Percentiles rank a stretch among this genome's conserved stretches.
Conservation (phyloP, 2,329 filamentous ascomycete species). For the Macroventuria anomochaeta region DNA sequence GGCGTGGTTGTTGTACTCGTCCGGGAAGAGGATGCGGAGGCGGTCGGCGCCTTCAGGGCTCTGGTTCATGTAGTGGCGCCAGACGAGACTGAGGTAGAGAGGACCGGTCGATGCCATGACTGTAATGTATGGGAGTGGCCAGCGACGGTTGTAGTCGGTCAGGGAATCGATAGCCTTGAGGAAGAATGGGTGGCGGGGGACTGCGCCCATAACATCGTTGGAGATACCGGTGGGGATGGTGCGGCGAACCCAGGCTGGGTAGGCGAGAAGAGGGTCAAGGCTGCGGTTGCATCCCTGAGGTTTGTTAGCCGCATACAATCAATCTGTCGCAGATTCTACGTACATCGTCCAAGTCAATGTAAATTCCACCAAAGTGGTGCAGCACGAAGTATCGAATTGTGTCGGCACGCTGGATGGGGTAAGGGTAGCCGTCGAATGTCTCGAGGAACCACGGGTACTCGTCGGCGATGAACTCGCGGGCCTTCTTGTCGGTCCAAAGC, state of each 20-base stretch:
- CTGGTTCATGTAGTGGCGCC: slow-evolving; percentile 73
- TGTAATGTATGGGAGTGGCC: slow-evolving; percentile 74
- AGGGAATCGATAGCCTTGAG: slow-evolving; percentile 70
- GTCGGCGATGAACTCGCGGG: slow-evolving; percentile 72
- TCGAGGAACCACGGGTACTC: slow-evolving; percentile 78
- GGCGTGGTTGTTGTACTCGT: slow-evolving; percentile 70
- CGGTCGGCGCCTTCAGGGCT: slow-evolving; percentile 58
- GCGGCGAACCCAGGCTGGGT: slow-evolving; percentile 73
- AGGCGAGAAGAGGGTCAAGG: slow-evolving; percentile 71
- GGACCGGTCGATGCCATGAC: slow-evolving; percentile 82
- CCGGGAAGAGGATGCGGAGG: slow-evolving; percentile 71
- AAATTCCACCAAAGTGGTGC: slow-evolving; percentile 77
- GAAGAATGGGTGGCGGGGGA: slow-evolving; percentile 78
- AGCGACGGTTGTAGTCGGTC: slow-evolving; percentile 71
- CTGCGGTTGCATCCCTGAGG: slow-evolving; percentile 69
- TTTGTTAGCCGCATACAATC: slow-evolving; percentile 8
- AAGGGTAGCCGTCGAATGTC: slow-evolving; percentile 75
- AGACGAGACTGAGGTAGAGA: slow-evolving; percentile 75
- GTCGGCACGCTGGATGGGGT: slow-evolving; percentile 79
- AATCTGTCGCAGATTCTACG: slow-evolving; percentile 27
- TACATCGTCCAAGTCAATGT: slow-evolving; percentile 79
- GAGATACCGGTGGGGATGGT: slow-evolving; percentile 79
- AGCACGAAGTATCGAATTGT: slow-evolving; percentile 81
- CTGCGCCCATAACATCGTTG: slow-evolving; percentile 79
- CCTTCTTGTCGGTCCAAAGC: slow-evolving; percentile 77